Percentiles rank a stretch among this genome's conserved stretches.
phyloP scores from a whole-genome alignment of 2,329 filamentous ascomycete species.

The Scedosporium dehoogii region DNA sequence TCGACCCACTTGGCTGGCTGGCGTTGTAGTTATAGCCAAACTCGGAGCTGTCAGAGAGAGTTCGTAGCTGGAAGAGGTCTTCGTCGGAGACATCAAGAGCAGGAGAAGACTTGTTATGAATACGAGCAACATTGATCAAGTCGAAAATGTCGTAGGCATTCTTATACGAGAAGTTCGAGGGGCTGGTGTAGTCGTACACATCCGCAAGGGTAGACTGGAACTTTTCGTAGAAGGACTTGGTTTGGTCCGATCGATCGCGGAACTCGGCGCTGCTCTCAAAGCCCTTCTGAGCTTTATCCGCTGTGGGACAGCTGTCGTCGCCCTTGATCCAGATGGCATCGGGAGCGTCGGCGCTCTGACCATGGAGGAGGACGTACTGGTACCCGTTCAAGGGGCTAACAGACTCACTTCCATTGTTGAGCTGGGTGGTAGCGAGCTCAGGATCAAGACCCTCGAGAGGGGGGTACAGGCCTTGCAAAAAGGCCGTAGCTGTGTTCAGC shows the following conservation, averaged over 20 bases:
- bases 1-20: conserved; percentile 18
- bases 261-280: conserved; percentile 20
- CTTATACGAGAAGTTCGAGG: conserved; percentile 21
- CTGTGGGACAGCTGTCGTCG: conserved; percentile 22
- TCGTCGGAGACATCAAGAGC: conserved; percentile 21
- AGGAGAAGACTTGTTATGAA: conserved; percentile 17
- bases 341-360: conserved; percentile 19
- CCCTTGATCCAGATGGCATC: conserved; percentile 28
- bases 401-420: conserved; percentile 21
- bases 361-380: conserved; percentile 23
- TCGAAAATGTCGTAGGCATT: conserved; percentile 27
- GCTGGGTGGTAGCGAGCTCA: conserved; percentile 17
- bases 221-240: conserved; percentile 19
- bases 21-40: conserved; percentile 21
- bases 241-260: conserved; percentile 15
- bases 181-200: conserved; percentile 20
- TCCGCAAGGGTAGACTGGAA: conserved; percentile 19
- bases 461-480: conserved; percentile 25
- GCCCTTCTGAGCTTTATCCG: conserved; percentile 15
- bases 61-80: conserved; percentile 21
- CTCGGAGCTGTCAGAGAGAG: conserved; percentile 22
- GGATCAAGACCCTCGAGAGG: conserved; percentile 18
- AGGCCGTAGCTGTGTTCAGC: conserved; percentile 24
- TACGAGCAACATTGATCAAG: conserved; percentile 23
- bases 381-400: conserved; percentile 21